phyloP scores from a whole-genome alignment of 306 rosid species.

The Acacia confusa region DNA sequence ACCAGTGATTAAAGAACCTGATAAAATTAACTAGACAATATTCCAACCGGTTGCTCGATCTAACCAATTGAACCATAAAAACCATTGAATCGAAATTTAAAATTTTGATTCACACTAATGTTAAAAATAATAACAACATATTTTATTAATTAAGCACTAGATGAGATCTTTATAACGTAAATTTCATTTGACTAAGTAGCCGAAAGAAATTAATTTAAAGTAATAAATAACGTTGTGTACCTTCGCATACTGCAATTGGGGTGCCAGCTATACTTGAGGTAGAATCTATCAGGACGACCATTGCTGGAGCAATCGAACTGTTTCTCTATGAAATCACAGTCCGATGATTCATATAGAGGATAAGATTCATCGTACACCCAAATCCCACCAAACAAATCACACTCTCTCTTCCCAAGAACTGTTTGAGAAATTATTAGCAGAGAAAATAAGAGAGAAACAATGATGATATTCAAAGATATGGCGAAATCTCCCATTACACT shows the following conservation, averaged over 20 bases:
- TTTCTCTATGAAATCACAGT: constrained; percentile 59
- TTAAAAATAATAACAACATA: background rate
- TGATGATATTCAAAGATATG: background rate
- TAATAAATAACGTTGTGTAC: constrained; percentile 22
- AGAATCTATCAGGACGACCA: constrained; percentile 69
- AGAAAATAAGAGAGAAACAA: background rate
- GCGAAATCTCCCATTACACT: constrained; percentile 29
- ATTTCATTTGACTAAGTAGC: background rate
- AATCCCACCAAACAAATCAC: constrained; percentile 56
- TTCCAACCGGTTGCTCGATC: background rate
- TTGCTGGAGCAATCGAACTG: constrained; percentile 60
- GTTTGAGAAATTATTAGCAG: background rate
- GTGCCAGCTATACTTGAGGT: constrained; percentile 76
- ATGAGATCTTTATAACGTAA: background rate
- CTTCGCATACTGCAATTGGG: constrained; percentile 72
- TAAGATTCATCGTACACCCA: constrained; percentile 70
- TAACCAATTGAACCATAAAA: background rate
- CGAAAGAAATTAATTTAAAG: background rate
- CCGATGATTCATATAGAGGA: constrained; percentile 54
- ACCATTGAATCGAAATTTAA: too few species aligned
- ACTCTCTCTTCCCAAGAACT: constrained; percentile 34
- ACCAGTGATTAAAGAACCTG: background rate
- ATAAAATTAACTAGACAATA: too few species aligned
- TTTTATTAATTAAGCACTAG: background rate
- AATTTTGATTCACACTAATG: background rate